phyloP scores from a whole-genome alignment of 495 filamentous ascomycete genomes.

The Hamigera avellanea region DNA sequence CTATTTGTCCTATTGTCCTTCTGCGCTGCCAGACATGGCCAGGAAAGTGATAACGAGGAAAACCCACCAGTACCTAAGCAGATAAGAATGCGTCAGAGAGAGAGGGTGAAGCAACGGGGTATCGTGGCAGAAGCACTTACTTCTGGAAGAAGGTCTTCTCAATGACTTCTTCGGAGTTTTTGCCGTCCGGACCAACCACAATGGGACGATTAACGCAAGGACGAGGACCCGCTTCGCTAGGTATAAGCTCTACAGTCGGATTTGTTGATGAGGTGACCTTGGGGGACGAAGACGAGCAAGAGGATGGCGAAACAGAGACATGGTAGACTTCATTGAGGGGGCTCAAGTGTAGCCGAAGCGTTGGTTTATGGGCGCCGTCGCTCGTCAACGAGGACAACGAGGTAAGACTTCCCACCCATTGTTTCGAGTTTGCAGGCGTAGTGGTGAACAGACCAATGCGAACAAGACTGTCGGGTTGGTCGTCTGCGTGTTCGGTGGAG shows the following conservation, averaged over 20 bases:
- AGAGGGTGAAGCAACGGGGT: not conserved
- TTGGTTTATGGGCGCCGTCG: constrained; percentile 11
- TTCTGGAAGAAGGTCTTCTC: constrained; percentile 38
- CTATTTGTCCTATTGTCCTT: constrained; percentile 14
- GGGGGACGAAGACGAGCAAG: constrained; percentile 3
- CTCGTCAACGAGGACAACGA: constrained; percentile 17
- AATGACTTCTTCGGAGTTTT: constrained; percentile 18
- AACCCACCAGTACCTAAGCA: constrained; percentile 36
- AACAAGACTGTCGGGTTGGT: constrained; percentile 11
- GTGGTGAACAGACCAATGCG: constrained; percentile 28
- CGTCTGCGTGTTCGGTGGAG: not conserved
- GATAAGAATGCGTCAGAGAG: not conserved
- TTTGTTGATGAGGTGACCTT: constrained; percentile 1
- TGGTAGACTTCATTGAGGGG: constrained; percentile 26
- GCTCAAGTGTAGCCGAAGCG: constrained; percentile 25
- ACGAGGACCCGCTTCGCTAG: constrained; percentile 16
- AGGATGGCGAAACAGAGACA: constrained; percentile 15
- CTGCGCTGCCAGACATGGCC: constrained; percentile 31
- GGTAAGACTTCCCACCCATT: constrained; percentile 31
- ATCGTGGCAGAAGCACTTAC: too few relatives aligned
- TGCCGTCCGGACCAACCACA: constrained; percentile 27
- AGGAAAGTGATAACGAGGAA: constrained; percentile 30
- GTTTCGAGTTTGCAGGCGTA: constrained; percentile 15
- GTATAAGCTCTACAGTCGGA: constrained; percentile 18
- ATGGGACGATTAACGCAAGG: constrained; percentile 33